Base-by-base conservation (phyloP, 1,139 yeast species). In the Pneumocystis wakefieldiae region DNA sequence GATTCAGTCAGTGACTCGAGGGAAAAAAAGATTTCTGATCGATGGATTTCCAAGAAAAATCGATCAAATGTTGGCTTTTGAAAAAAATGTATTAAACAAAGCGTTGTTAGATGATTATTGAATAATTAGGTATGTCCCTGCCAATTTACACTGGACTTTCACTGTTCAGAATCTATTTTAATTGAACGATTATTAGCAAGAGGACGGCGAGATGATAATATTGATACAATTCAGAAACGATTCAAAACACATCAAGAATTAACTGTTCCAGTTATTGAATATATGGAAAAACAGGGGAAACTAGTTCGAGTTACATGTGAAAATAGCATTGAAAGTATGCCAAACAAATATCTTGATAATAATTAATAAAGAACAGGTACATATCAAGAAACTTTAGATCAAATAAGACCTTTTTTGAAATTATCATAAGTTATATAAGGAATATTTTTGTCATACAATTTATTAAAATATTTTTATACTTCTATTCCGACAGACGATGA, bases 41-140 rank as follows among this genome's bases (percentile, higher is more conserved):
- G 98, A 92, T 74, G 98, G 98, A 1, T 92, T 92, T 81, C 98
- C 98, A 57, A 82, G 98, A 73, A 89, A 91, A 74, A 91, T 92
- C 97, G 98, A 92, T 76, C 98, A 92, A 77, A 97, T 97, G 0
- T 67, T 87, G 61, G 87, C 92, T 41, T 92, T 92, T 73, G 98
- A 92, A 76, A 82, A 86, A 64, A 80, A 83, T 67, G 83, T 92
- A 61, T 91, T 88, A 61, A 82, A 19, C 17, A 12, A 28, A 24
- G 14, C 12, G 10, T 28, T 39, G 8, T n/a, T 57, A 24, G 14
- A 57, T 39, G 35, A 24, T 1, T 7, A 19, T 29, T 15, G 1
- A 14, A 12, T 37, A 19, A 24, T 2, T 57, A 57, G 59, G 15
- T 71, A 7, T 71, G 67, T 72, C 37, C 80, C 64, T 83, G 92